A percentile compares a stretch with the other conserved stretches of the same genome.
Evolutionary conservation across 805 yeast genomes (phyloP).

Genomic region (Spathaspora girioi): DNA sequence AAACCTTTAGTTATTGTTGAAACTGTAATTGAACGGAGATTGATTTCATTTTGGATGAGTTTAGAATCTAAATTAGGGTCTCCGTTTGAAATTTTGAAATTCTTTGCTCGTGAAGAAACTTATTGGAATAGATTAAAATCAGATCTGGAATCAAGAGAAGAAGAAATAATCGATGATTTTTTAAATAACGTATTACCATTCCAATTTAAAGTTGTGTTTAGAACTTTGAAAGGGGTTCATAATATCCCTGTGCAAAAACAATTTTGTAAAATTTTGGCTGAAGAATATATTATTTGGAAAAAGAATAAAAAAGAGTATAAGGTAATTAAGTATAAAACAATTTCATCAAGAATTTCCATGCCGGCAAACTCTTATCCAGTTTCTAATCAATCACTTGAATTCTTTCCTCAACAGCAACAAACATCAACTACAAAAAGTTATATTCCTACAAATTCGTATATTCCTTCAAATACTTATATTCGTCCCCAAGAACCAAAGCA

Average conservation of each 20-base stretch:
- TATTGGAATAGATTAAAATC: background rate
- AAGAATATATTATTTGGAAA: slow-evolving; percentile 1
- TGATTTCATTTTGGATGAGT: background rate
- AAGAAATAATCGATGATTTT: slow-evolving; percentile 3
- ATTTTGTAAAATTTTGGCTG: slow-evolving; percentile 3
- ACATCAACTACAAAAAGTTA: too few species aligned
- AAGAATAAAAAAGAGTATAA: background rate
- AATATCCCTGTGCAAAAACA: background rate
- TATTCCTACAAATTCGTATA: too few species aligned
- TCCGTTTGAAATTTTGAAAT: background rate
- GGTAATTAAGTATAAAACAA: background rate
- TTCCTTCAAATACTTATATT: background rate
- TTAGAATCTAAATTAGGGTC: slow-evolving; percentile 1
- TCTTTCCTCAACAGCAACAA: background rate
- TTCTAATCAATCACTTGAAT: background rate
- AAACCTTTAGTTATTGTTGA: background rate
- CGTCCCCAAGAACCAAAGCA: background rate
- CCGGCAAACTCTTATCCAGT: background rate
- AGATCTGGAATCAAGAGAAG: background rate
- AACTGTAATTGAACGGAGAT: background rate
- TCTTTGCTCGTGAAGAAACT: background rate
- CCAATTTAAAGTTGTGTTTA: background rate
- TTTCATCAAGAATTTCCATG: background rate
- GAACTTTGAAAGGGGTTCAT: background rate
- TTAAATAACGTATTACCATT: background rate